Evolutionary conservation across 441 rosid species (phyloP), one percentile per base, ranked within the genome.

Genomic region (Viola pubescens): DNA sequence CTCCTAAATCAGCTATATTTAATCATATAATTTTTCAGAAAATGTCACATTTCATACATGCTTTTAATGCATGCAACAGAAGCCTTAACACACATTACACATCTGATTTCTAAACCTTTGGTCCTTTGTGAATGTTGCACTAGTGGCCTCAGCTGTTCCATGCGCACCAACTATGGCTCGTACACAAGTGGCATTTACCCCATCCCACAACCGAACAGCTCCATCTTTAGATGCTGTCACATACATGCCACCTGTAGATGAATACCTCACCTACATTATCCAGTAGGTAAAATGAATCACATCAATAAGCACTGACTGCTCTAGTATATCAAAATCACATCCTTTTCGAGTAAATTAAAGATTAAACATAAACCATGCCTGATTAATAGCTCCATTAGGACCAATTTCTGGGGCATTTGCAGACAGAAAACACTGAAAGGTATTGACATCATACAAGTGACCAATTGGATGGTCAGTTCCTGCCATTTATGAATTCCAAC

Each of bases 141-240:
- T 81, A 34, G 83, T 82, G 71, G 85, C 91, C 76, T 89, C 95
- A 4, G 81, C 64, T 9, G 80, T 79, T 60, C 90, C 91, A 62
- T 89, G 95, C 41, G 95, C 95, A 67, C 77, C 76, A 54, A 63
- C 77, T 16, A 87, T 77, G 61, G 91, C 70, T 38, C 91, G 85
- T 55, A 83, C 70, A 67, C 91, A 84, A 57, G 65, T 77, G 44
- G 95, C 84, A 13, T 72, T 85, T 7, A 84, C 77, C 51, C 95
- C 95, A 56, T 85, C 97, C 86, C 82, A 87, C 58, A 90, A 75
- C 65, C 87, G 77, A 62, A 87, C 68, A 70, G 82, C 76, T 64
- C 97, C 88, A 73, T 90, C 97, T 71, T 87, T 90, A 56, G 89
- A 84, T 63, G 95, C 91, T 37, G 95, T 82, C 26, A 85, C 87